Conservation (phyloP, 768 basidiomycete species). For the Pleurotus platypus region DNA sequence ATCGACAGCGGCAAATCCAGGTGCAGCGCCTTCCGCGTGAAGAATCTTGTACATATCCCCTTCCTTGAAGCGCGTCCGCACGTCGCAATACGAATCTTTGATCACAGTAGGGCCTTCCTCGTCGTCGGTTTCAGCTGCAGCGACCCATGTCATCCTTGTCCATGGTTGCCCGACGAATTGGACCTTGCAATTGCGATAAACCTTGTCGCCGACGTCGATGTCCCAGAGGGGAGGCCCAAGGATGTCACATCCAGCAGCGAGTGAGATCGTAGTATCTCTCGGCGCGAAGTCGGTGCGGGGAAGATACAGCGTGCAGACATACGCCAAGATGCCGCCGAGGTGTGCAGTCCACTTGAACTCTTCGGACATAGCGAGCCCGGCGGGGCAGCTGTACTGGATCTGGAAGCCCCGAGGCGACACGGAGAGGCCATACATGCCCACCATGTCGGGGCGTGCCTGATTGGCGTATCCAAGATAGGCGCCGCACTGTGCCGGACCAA, state of each 20-base stretch:
- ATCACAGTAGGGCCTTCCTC: neutral
- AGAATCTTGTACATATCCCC: neutral
- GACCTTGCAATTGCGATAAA: neutral
- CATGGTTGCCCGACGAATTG: neutral
- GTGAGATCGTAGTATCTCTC: neutral
- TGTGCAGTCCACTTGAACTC: neutral
- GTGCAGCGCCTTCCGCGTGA: neutral
- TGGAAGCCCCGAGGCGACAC: constrained; percentile 1
- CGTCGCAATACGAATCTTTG: neutral
- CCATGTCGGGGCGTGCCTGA: constrained; percentile 10
- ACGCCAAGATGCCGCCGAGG: neutral
- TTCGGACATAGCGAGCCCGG: constrained; percentile 18
- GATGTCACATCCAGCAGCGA: neutral
- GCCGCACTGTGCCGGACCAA: constrained; percentile 4
- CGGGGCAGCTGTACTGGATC: constrained; percentile 6
- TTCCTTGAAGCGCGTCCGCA: neutral
- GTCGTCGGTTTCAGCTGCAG: neutral
- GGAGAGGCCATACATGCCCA: constrained; percentile 4
- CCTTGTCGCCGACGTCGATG: neutral
- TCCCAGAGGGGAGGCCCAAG: neutral
- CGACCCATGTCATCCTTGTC: neutral
- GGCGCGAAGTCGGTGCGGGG: neutral
- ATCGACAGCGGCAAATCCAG: neutral
- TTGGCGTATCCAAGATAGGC: constrained; percentile 9
- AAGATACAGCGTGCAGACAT: constrained; percentile 2